Evolutionary conservation across 106 monocot genomes (phyloP).

Genomic region (Vanilla planifolia): DNA sequence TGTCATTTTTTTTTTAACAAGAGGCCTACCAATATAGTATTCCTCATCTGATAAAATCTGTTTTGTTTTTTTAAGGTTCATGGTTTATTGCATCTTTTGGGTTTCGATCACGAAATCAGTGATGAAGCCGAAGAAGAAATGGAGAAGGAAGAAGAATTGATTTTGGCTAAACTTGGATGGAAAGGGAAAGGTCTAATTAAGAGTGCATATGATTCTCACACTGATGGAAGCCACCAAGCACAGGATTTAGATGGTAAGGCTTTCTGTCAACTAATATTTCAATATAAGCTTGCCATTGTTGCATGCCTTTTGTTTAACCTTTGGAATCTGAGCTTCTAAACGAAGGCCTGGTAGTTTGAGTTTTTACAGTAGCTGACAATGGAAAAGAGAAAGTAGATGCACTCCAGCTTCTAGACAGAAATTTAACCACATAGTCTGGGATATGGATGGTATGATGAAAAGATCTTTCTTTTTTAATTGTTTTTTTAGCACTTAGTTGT

Average conservation of each 20-base stretch:
- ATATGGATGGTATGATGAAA: conserved; percentile 78
- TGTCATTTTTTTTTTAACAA: not conserved
- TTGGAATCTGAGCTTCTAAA: conserved; percentile 27
- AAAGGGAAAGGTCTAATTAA: conserved; percentile 85
- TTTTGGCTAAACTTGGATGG: conserved; percentile 90
- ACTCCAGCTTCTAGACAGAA: conserved; percentile 69
- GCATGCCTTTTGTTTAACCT: conserved; percentile 1
- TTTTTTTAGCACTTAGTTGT: not conserved
- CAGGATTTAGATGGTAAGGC: conserved; percentile 39
- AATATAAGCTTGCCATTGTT: no score
- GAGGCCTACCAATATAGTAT: not conserved
- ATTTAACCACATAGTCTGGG: conserved; percentile 82
- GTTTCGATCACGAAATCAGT: conserved; percentile 85
- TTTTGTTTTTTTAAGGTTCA: conserved; percentile 46
- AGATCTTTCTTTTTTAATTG: not conserved
- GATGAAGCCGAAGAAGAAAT: conserved; percentile 73
- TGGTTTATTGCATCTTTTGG: conserved; percentile 84
- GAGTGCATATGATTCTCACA: conserved; percentile 33
- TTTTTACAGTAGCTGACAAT: conserved; percentile 45
- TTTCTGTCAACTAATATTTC: not conserved
- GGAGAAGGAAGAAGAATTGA: conserved; percentile 72
- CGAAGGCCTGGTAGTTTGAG: conserved; percentile 25
- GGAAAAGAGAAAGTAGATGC: conserved; percentile 38
- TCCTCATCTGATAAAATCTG: not conserved
- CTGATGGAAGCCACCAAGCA: conserved; percentile 28